These are phyloP conservation scores for Phytophthora pini DNA, from an alignment of 352 stramenopile genomes.

Conservation along the genomic window DNA sequence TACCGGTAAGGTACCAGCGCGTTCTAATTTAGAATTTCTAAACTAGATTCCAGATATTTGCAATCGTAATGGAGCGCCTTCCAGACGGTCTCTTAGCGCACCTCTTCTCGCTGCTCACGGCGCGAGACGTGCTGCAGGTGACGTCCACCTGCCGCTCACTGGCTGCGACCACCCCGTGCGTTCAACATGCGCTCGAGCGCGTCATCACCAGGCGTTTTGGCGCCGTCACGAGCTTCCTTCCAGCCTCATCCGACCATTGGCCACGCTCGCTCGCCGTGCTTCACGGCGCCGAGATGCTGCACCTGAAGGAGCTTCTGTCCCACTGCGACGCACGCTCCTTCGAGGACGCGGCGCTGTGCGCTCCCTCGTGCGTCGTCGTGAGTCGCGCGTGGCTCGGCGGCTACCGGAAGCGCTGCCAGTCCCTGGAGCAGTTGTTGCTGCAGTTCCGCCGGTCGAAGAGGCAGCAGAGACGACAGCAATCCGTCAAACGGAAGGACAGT, in stretches of 20 bases:
- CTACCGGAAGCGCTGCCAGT: conserved; percentile 75
- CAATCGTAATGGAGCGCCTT: conserved; percentile 61
- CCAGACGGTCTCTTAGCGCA: conserved; percentile 58
- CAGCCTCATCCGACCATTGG: conserved; percentile 57
- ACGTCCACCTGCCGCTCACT: conserved; percentile 52
- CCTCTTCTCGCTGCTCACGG: conserved; percentile 69
- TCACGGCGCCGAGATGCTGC: conserved; percentile 68
- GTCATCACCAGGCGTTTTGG: conserved; percentile 65
- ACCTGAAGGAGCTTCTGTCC: conserved; percentile 64
- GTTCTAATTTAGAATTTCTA: background rate
- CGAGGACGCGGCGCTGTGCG: conserved; percentile 48
- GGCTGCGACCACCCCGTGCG: conserved; percentile 32
- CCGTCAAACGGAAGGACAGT: conserved; percentile 34
- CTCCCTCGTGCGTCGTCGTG: conserved; percentile 59
- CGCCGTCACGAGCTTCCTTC: conserved; percentile 59
- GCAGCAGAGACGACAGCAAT: conserved; percentile 61
- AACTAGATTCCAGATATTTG: too few species aligned
- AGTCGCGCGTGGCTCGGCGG: conserved; percentile 78
- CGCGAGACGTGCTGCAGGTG: conserved; percentile 60
- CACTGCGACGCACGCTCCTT: conserved; percentile 39
- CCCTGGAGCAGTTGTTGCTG: conserved; percentile 75
- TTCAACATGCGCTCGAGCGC: conserved; percentile 65
- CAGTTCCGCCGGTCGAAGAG: conserved; percentile 79
- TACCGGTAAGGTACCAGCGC: too few species aligned
- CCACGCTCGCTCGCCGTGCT: conserved; percentile 64